Evolutionary conservation across 345 rosid species (phyloP), one percentile per base, ranked within the genome.

Genomic region (Lepidium africanum): DNA sequence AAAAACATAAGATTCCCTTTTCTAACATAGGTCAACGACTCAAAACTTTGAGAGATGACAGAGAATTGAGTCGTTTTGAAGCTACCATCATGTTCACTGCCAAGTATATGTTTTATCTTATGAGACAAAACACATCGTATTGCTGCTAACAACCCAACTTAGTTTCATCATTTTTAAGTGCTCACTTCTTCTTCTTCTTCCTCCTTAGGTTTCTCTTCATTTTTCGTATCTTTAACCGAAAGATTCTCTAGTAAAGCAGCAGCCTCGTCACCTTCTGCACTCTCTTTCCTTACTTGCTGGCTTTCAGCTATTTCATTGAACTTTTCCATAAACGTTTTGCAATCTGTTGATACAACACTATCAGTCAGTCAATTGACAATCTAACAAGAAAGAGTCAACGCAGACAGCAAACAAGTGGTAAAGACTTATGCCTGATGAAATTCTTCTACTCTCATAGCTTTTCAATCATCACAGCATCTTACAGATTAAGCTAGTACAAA

Each of bases 321-420:
- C 59, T 5, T 83, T 50, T 92, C 91, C 98, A 86, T 92, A 67
- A 92, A 92, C 5, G 74, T 78, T 75, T 87, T 92, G 83, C 95
- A 86, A 76, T 89, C 98, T 92, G 81, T 56, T 15, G 9, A 59
- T 21, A 3, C 41, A 48, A 47, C 2, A 65, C 21, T 10, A 35
- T 52, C 36, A 45, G 41, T 58, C 49, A 58, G 38, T 45, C 32
- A 65, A 16, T n/a, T 49, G 30, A 42, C 3, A 30, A 70, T 70
- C 27, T 12, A 30, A 9, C n/a, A 51, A 10, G 12, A 8, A 52
- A 14, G 6, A 53, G n/a, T 32, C 9, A 15, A 40, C n/a, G 25
- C 32, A 51, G 25, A 19, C 27, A 13, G 5, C 37, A 70, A 40
- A 69, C 33, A 30, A 30, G 2, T 30, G 33, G 33, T 30, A 30